Evolutionary conservation across 2,329 filamentous ascomycete genomes (phyloP), one percentile per base, ranked within the genome.

Genomic region (Aureobasidium sp.): DNA sequence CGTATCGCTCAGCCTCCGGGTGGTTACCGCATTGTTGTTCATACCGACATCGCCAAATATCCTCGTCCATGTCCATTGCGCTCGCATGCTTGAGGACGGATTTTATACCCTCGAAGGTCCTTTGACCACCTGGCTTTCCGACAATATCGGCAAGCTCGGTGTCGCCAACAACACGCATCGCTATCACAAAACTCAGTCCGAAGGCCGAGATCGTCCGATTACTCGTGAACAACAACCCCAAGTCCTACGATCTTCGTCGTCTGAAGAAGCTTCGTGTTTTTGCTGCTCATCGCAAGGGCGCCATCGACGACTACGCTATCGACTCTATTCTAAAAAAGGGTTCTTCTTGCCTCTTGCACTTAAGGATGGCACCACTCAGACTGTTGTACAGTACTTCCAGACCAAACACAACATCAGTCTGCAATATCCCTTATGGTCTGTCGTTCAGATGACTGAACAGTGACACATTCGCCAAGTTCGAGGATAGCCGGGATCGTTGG

Each of bases 81-180:
- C 21, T 21, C 21, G 21, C 21, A 21, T 21, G 21, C 21, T 21
- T 21, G 21, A 21, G 21, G 21, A 21, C 21, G 21, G 1, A 21
- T 21, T 21, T 21, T n/a, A n/a, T n/a, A n/a, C n/a, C n/a, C n/a
- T n/a, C n/a, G n/a, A n/a, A n/a, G n/a, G n/a, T n/a, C n/a, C n/a
- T n/a, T n/a, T n/a, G n/a, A n/a, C n/a, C n/a, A n/a, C n/a, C n/a
- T n/a, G n/a, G n/a, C n/a, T n/a, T n/a, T n/a, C n/a, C n/a, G n/a
- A 21, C 21, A 21, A 21, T 21, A 21, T 21, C 21, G 21, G 21
- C 21, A 21, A 21, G 21, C 1, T 21, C 11, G 93, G 99, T 69
- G 88, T 96, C 34, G 88, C 92, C 62, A 96, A 97, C 70, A 89
- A 90, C 0, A 89, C 89, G 73, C 47, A 63, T 72, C 1, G 70